Percentiles rank a stretch among this genome's conserved stretches.
Evolutionary conservation across 345 rosid genomes (phyloP).

Genomic region (Excoecaria cochinchinensis): DNA sequence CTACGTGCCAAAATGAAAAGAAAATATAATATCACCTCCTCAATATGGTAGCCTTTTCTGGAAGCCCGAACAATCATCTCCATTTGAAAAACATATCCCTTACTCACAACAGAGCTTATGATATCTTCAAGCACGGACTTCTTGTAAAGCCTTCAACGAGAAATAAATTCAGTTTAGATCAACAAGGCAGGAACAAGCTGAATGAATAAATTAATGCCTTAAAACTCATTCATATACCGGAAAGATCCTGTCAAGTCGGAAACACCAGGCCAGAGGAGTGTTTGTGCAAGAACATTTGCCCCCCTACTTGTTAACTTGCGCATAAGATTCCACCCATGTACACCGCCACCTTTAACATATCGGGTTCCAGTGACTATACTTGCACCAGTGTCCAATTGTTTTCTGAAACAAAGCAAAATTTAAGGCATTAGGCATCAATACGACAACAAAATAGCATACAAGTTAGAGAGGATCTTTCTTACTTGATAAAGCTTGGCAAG

Average conservation of each 20-base stretch:
- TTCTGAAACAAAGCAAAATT: slow-evolving; percentile 44
- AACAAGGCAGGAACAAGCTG: not conserved
- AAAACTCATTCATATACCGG: slow-evolving; percentile 46
- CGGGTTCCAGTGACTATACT: slow-evolving; percentile 93
- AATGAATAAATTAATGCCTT: not conserved
- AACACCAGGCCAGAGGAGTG: slow-evolving; percentile 96
- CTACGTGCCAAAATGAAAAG: slow-evolving; percentile 10
- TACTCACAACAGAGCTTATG: slow-evolving; percentile 79
- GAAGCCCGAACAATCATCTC: slow-evolving; percentile 99
- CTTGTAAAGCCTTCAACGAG: slow-evolving; percentile 61
- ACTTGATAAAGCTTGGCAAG: slow-evolving; percentile 91
- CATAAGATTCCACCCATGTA: slow-evolving; percentile 97
- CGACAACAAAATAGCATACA: not conserved
- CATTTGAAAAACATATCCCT: slow-evolving; percentile 97
- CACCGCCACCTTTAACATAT: slow-evolving; percentile 84
- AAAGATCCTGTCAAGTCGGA: slow-evolving; percentile 96
- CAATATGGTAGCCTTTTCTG: slow-evolving; percentile 81
- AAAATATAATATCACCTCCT: slow-evolving; percentile 57
- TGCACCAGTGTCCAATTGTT: slow-evolving; percentile 86
- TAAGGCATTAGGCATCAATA: slow-evolving; percentile 7
- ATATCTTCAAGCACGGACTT: slow-evolving; percentile 83
- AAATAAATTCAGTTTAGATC: slow-evolving; percentile 19
- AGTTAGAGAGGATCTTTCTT: slow-evolving; percentile 27
- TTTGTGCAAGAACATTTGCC: slow-evolving; percentile 96
- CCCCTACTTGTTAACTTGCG: slow-evolving; percentile 97